Evolutionary conservation across 805 yeast species (phyloP).

Genomic region (Kuraishia piskuri): DNA sequence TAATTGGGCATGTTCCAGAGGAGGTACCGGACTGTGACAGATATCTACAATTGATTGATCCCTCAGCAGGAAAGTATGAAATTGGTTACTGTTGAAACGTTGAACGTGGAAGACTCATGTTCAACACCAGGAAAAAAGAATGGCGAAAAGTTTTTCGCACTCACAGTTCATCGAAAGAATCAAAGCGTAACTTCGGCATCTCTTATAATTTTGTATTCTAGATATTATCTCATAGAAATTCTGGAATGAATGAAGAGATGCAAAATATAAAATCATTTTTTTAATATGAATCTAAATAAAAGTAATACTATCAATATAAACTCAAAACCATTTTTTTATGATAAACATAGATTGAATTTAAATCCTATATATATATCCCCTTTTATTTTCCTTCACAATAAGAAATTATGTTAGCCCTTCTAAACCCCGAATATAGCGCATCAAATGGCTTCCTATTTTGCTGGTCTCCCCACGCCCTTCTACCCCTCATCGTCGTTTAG

Average conservation of each 20-base stretch:
- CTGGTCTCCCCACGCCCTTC: too few species aligned
- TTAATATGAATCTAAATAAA: too few species aligned
- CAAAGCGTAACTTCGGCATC: not conserved
- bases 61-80: constrained; percentile 20
- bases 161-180: not conserved
- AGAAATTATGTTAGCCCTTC: too few species aligned
- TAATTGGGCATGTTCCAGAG: constrained; percentile 75
- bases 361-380: too few species aligned
- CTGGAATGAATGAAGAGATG: not conserved
- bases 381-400: too few species aligned
- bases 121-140: not conserved
- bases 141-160: not conserved
- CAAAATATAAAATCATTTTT: too few species aligned
- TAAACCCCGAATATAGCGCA: too few species aligned
- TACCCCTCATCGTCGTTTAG: too few species aligned
- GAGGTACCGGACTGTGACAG: constrained; percentile 72
- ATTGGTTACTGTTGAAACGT: constrained; percentile 13
- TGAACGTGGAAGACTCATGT: not conserved
- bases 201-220: not conserved
- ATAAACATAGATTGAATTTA: too few species aligned
- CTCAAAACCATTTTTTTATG: too few species aligned
- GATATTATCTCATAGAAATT: not conserved
- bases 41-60: constrained; percentile 27
- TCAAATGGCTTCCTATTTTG: too few species aligned
- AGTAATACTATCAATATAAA: too few species aligned